Evolutionary conservation across 2,329 filamentous ascomycete species (phyloP).

Genomic region (Torrubiellomyces zombiae): DNA sequence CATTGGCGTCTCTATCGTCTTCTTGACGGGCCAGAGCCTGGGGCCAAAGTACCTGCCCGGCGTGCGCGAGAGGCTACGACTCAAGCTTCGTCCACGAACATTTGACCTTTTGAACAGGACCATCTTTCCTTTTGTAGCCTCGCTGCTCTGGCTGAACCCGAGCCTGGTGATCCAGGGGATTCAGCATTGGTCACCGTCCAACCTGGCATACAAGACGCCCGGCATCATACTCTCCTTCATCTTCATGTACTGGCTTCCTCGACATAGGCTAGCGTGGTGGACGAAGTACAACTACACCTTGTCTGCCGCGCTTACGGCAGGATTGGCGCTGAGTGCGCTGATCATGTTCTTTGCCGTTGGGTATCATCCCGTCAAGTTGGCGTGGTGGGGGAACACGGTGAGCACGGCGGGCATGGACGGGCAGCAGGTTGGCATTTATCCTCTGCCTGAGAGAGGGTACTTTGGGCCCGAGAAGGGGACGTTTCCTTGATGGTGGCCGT

Average conservation of each 20-base stretch:
- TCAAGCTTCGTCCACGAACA: constrained; percentile 11
- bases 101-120: constrained; percentile 19
- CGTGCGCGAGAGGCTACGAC: constrained; percentile 13
- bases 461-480: constrained; percentile 12
- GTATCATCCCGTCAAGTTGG: constrained; percentile 12
- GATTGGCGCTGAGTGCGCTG: constrained; percentile 23
- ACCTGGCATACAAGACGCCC: constrained; percentile 25
- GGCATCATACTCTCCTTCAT: constrained; percentile 22
- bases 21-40: constrained; percentile 8
- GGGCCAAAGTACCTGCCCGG: constrained; percentile 11
- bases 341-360: constrained; percentile 26
- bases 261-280: constrained; percentile 24
- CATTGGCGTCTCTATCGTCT: constrained; percentile 17
- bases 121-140: constrained; percentile 20
- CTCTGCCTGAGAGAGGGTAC: constrained; percentile 10
- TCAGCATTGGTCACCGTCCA: constrained; percentile 25
- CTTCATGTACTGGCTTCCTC: constrained; percentile 21
- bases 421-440: constrained; percentile 6
- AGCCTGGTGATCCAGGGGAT: constrained; percentile 23
- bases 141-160: constrained; percentile 23
- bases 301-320: constrained; percentile 23
- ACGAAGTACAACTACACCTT: constrained; percentile 30
- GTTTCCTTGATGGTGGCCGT: constrained; percentile 8
- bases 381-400: constrained; percentile 27
- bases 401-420: constrained; percentile 9